phyloP scores from a whole-genome alignment of 495 filamentous ascomycete genomes.

The Tuber brumale region DNA sequence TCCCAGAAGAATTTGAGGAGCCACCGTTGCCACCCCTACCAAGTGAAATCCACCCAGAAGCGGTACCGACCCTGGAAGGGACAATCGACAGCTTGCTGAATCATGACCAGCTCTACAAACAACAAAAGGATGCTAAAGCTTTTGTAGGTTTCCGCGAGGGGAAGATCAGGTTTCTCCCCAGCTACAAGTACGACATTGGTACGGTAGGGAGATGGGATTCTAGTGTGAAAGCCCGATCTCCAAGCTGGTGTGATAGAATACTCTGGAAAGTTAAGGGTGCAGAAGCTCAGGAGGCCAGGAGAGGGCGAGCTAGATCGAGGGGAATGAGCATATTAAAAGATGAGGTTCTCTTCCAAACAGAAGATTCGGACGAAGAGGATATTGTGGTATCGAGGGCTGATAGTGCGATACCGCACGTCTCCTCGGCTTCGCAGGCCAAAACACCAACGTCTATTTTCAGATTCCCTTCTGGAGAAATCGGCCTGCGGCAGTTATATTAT shows the following conservation, averaged over 20 bases:
- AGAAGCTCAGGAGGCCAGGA: conserved; percentile 59
- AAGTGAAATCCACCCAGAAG: conserved; percentile 39
- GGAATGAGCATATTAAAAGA: conserved; percentile 78
- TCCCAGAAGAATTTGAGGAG: conserved; percentile 4
- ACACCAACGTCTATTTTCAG: conserved; percentile 29
- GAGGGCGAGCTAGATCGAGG: conserved; percentile 65
- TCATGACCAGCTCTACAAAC: conserved; percentile 78
- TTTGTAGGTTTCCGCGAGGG: conserved; percentile 94
- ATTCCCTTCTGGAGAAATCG: conserved; percentile 35
- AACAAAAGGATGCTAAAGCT: conserved; percentile 65
- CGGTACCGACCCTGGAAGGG: conserved; percentile 59
- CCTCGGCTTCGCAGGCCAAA: conserved; percentile 16
- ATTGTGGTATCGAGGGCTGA: conserved; percentile 38
- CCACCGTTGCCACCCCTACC: conserved; percentile 19
- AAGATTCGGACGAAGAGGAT: conserved; percentile 40
- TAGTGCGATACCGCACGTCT: conserved; percentile 20
- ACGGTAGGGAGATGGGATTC: conserved; percentile 88
- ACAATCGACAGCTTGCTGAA: conserved; percentile 77
- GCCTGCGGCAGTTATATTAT: conserved; percentile 50
- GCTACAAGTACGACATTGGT: conserved; percentile 96
- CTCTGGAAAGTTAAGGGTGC: conserved; percentile 65
- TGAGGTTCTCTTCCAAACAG: conserved; percentile 69
- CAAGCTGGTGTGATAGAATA: conserved; percentile 98
- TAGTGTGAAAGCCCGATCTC: conserved; percentile 83
- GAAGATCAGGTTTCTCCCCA: conserved; percentile 77